Evolutionary conservation across 2,329 filamentous ascomycete genomes (phyloP), one percentile per base, ranked within the genome.

Genomic region (Polytolypa hystricis): DNA sequence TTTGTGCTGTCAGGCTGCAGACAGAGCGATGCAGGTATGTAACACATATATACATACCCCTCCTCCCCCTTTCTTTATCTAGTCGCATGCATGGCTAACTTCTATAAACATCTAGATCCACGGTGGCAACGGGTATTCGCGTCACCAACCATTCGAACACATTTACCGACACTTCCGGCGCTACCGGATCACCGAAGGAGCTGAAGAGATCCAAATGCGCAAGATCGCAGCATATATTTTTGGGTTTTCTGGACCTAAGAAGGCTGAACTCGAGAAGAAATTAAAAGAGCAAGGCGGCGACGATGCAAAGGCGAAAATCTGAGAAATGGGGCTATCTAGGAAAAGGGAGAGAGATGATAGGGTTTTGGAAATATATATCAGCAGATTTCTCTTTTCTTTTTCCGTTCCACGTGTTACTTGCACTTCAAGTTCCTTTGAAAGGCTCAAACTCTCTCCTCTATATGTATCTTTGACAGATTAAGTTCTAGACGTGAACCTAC

Each of bases 141-240:
- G 73, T 25, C 70, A 75, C 41, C 65, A 67, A 42, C 72, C 72
- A 1, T 79, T 79, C 47, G 74, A 79, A 55, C 74, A 79, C 45
- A 78, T 79, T 33, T 78, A 75, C 69, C 62, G 74, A 34, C 74
- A 79, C 56, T 76, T 78, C 52, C 58, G 75, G 27, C 60, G 73
- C 16, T 79, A 79, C 47, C 57, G 74, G 23, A 79, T 79, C 43
- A 79, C 74, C 0, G 75, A 79, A 50, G 74, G 74, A 0, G 73
- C 71, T 37, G 75, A 79, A 51, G 74, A 79, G 58, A 75, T 79
- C 35, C 74, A 79, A 55, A 78, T 78, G 68, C 61, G 73, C n/a
- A 77, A 77, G 55, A 66, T 79, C 7, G 74, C 72, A 0, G 72
- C 69, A 7, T 74, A 70, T 54, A 44, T 76, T 29, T 75, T 77